Evolutionary conservation across 1,284 basidiomycete genomes (phyloP), one percentile per base, ranked within the genome.

Genomic region (Polyporus tsugae): DNA sequence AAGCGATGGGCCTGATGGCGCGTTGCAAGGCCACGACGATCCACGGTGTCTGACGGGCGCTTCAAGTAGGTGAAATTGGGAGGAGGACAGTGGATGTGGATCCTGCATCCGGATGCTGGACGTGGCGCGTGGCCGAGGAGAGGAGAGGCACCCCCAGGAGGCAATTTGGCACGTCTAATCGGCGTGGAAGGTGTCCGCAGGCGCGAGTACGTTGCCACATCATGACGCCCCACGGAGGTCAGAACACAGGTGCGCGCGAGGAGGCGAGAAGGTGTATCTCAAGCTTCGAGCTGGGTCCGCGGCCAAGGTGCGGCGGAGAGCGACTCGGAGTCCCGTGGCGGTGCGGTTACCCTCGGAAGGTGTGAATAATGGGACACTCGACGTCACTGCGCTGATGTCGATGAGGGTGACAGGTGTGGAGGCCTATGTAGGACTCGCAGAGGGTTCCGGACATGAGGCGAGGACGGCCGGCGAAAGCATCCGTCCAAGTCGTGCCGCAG

Each of bases 341-440:
- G 19, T 15, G 55, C 55, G 33, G 10, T 19, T 5, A 57, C 55
- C 6, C 35, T 10, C 22, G 2, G 35, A 46, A 6, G 22, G 44
- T 46, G 22, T 38, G 55, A 25, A 57, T 13, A 17, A 19, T 6
- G 53, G 65, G 57, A 64, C 52, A 64, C 65, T 64, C 57, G 65
- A 67, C 68, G 65, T 65, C 65, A 69, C 46, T 52, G 59, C 60
- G 52, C 64, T 68, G 63, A 67, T 65, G 66, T 38, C 46, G 41
- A 33, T 29, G 62, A 55, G 22, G 42, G 55, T 29, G 29, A 29
- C 29, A 29, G 29, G 29, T 29, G 29, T 29, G 29, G 29, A 29
- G n/a, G n/a, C n/a, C n/a, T n/a, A n/a, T n/a, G n/a, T n/a, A n/a
- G 29, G 29, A 29, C 29, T 44, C 35, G 62, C 44, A 55, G 52